Evolutionary conservation across 257 asterid species (phyloP).

Genomic region (Ehretia macrophylla): DNA sequence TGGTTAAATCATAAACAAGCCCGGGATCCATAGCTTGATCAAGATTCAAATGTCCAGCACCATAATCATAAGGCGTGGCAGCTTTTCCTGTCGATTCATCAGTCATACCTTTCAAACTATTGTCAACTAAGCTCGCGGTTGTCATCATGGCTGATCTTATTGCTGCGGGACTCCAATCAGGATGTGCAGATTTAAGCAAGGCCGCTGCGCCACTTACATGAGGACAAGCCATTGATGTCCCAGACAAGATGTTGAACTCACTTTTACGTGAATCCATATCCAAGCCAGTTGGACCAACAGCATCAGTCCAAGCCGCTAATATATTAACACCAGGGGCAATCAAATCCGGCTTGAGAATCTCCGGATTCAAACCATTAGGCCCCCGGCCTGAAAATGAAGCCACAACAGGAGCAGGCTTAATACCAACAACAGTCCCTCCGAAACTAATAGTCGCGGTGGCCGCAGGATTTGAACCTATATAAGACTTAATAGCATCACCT

Average conservation of each 20-base stretch:
- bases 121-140: constrained; percentile 58
- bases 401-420: constrained; percentile 91
- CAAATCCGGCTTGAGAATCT: constrained; percentile 80
- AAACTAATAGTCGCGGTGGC: constrained; percentile 68
- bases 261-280: constrained; percentile 64
- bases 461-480: constrained; percentile 29
- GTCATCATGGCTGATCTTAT: constrained; percentile 97
- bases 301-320: constrained; percentile 91
- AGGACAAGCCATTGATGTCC: constrained; percentile 98
- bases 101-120: constrained; percentile 42
- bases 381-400: constrained; percentile 93
- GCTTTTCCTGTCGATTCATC: constrained; percentile 73
- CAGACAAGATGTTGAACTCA: constrained; percentile 84
- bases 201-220: constrained; percentile 99
- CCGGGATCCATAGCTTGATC: constrained; percentile 93
- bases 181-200: constrained; percentile 88
- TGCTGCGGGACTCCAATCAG: constrained; percentile 96
- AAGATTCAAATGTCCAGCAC: constrained; percentile 86
- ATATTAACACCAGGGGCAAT: constrained; percentile 95
- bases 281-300: constrained; percentile 86
- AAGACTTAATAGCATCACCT: constrained; percentile 72
- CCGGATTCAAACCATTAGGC: constrained; percentile 86
- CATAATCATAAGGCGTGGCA: constrained; percentile 77
- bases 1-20: constrained; percentile 66
- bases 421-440: constrained; percentile 68